Evolutionary conservation across 495 filamentous ascomycete genomes (phyloP).

Genomic region (Corynascus novoguineensis): DNA sequence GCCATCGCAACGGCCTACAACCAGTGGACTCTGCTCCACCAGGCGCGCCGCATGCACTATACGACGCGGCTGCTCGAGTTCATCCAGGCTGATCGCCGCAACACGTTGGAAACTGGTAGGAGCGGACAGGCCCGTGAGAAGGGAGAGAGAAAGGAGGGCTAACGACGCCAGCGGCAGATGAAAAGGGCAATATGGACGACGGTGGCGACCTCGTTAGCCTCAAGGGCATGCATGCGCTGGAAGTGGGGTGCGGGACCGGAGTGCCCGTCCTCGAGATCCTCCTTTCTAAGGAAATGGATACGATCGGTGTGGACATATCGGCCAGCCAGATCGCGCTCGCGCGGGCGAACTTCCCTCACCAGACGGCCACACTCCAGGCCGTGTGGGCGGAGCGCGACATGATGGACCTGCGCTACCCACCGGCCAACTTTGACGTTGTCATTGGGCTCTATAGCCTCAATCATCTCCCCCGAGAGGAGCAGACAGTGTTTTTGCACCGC

Average conservation of each 20-base stretch:
- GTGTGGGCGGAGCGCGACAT: conserved; percentile 30
- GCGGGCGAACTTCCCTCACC: conserved; percentile 13
- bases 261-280: conserved; percentile 27
- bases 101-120: not conserved
- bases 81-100: conserved; percentile 2
- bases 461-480: conserved; percentile 36
- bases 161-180: not conserved
- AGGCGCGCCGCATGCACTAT: conserved; percentile 19
- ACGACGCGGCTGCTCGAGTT: conserved; percentile 22
- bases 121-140: not conserved
- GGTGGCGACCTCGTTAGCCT: not conserved
- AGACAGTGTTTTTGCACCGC: conserved; percentile 28
- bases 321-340: conserved; percentile 25
- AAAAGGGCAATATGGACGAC: not conserved
- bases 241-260: conserved; percentile 36
- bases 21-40: conserved; percentile 25
- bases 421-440: conserved; percentile 22
- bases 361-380: conserved; percentile 6
- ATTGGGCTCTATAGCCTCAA: conserved; percentile 32
- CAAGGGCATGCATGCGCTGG: conserved; percentile 20
- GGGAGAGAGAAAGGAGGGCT: not conserved
- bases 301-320: conserved; percentile 35
- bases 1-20: conserved; percentile 30
- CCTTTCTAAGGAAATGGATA: conserved; percentile 14
- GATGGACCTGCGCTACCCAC: conserved; percentile 24